phyloP scores from a whole-genome alignment of 768 basidiomycete genomes.

The Lentinula sp. region DNA sequence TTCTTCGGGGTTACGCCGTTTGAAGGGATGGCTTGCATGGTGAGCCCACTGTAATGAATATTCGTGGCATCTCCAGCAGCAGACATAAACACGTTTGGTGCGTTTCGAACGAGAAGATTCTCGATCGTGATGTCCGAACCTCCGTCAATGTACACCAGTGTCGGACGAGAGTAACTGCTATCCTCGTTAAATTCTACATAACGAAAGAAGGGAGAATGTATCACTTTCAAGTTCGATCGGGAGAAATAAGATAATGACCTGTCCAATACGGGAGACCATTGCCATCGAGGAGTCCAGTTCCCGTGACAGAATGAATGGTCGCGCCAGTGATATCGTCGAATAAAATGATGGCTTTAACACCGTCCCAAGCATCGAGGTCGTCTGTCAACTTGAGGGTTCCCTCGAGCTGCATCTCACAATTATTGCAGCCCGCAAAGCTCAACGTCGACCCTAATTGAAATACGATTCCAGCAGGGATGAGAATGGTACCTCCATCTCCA shows the following conservation, averaged over 20 bases:
- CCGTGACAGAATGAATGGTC: slow-evolving; percentile 21
- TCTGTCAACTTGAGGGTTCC: slow-evolving; percentile 23
- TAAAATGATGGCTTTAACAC: slow-evolving; percentile 16
- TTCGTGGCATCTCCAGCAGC: slow-evolving; percentile 21
- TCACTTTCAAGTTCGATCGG: neutral
- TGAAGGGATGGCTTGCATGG: slow-evolving; percentile 20
- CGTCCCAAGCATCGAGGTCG: slow-evolving; percentile 22
- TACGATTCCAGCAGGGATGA: slow-evolving; percentile 20
- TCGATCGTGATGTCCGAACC: slow-evolving; percentile 21
- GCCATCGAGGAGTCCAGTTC: slow-evolving; percentile 23
- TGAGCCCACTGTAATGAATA: slow-evolving; percentile 18
- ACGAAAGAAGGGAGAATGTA: neutral
- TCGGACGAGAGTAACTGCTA: slow-evolving; percentile 21
- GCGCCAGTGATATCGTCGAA: slow-evolving; percentile 18
- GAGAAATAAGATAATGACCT: slow-evolving; percentile 8
- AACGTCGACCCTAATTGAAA: slow-evolving; percentile 21
- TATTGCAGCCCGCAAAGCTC: slow-evolving; percentile 21
- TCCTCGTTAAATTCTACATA: slow-evolving; percentile 19
- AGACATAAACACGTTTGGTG: slow-evolving; percentile 24
- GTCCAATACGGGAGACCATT: slow-evolving; percentile 24
- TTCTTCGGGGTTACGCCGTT: slow-evolving; percentile 21
- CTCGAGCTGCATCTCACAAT: slow-evolving; percentile 24
- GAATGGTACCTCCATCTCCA: slow-evolving; percentile 24
- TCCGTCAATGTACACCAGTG: slow-evolving; percentile 20
- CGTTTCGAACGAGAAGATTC: slow-evolving; percentile 23